Percentiles rank a stretch among this genome's conserved stretches.
These are phyloP conservation scores for Rhipidocladum racemiflorum DNA, from an alignment of 176 grass and related monocot genomes.

Conservation along the genomic window DNA sequence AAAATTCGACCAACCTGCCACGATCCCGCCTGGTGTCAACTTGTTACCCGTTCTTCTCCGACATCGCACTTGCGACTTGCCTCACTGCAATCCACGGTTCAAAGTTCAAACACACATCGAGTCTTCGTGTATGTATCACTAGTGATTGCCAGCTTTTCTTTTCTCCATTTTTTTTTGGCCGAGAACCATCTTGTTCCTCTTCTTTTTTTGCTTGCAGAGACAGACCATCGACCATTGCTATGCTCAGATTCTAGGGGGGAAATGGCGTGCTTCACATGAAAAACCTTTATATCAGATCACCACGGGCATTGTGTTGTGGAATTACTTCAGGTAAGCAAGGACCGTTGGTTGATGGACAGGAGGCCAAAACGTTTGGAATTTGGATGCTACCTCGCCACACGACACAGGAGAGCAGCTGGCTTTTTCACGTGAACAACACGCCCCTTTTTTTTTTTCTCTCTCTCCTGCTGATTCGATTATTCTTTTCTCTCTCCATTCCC, in stretches of 20 bases:
- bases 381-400: conserved; percentile 22
- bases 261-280: not conserved
- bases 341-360: not conserved
- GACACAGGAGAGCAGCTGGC: conserved; percentile 21
- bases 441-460: no score
- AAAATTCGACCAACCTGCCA: not conserved
- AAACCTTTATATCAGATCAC: not conserved
- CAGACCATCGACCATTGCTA: not conserved
- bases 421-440: not conserved
- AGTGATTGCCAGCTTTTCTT: not conserved
- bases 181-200: not conserved
- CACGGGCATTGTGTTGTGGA: not conserved
- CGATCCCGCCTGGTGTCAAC: not conserved
- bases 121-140: not conserved
- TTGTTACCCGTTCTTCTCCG: not conserved
- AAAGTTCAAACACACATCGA: not conserved
- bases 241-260: not conserved
- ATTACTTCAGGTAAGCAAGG: not conserved
- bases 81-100: not conserved
- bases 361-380: not conserved
- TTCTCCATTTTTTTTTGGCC: not conserved
- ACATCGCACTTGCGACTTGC: not conserved
- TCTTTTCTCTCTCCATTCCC: not conserved
- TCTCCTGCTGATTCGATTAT: not conserved
- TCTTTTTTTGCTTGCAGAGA: not conserved